phyloP scores from a whole-genome alignment of 1,139 yeast genomes.

The Yamadazyma oceani region DNA sequence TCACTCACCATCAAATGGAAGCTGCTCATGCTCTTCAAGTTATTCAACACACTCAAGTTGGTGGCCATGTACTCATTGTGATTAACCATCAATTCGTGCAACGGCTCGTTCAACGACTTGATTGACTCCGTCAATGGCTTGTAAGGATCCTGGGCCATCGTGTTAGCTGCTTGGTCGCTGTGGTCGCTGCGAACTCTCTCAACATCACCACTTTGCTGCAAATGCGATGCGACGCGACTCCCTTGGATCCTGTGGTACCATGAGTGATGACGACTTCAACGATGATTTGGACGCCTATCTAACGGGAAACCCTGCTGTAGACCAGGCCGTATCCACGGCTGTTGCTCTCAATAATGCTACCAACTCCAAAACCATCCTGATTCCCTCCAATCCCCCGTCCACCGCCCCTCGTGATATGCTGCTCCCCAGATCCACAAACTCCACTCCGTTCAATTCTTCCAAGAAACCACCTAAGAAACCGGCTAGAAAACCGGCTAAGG shows the following conservation, averaged over 20 bases:
- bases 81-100: constrained; percentile 22
- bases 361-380: too few species aligned
- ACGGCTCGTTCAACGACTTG: constrained; percentile 22
- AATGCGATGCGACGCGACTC: constrained; percentile 1
- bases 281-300: constrained; percentile 15
- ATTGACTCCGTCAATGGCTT: constrained; percentile 22
- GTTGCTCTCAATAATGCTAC: constrained; percentile 1
- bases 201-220: too few species aligned
- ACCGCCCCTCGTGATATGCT: too few species aligned
- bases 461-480: too few species aligned
- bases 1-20: constrained; percentile 6
- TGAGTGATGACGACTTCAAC: constrained; percentile 16
- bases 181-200: too few species aligned
- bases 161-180: too few species aligned
- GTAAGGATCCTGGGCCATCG: constrained; percentile 23
- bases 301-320: constrained; percentile 1
- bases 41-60: constrained; percentile 25
- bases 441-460: too few species aligned
- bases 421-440: too few species aligned
- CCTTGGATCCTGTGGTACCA: too few species aligned
- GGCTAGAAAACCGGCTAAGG: too few species aligned
- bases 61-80: constrained; percentile 31
- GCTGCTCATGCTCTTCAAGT: constrained; percentile 15
- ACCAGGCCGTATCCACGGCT: background rate
- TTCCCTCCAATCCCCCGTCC: too few species aligned